These are phyloP conservation scores for Dioszegia aurantiaca DNA, from an alignment of 768 basidiomycete genomes.

Conservation along the genomic window DNA sequence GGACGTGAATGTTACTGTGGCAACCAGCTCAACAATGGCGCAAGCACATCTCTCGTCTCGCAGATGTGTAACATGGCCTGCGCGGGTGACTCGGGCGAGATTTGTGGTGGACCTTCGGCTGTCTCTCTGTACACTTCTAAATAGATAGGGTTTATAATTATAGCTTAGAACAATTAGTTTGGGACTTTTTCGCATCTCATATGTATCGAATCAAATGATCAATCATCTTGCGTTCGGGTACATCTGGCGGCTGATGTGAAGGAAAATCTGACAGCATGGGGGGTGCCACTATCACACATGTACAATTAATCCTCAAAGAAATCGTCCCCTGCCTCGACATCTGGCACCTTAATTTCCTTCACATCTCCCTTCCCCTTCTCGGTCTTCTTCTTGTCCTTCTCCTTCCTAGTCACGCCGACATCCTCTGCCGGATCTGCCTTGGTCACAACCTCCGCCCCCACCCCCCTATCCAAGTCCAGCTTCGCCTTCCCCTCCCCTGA, in stretches of 20 bases:
- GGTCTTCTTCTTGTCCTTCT: constrained; percentile 16
- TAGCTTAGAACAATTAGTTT: not conserved
- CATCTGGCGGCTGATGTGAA: too few relatives aligned
- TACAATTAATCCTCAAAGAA: constrained; percentile 34
- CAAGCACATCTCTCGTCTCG: constrained; percentile 20
- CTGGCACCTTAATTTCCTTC: not conserved
- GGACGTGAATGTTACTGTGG: constrained; percentile 40
- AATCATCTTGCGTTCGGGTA: too few relatives aligned
- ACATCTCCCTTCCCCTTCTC: constrained; percentile 8
- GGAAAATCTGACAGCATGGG: too few relatives aligned
- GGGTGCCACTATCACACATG: too few relatives aligned
- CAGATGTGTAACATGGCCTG: constrained; percentile 43
- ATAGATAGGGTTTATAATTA: not conserved
- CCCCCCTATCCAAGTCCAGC: not conserved
- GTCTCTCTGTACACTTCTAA: constrained; percentile 19
- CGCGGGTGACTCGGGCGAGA: constrained; percentile 32
- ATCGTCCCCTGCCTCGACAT: constrained; percentile 32
- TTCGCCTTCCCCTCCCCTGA: constrained; percentile 10
- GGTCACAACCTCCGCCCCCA: constrained; percentile 9
- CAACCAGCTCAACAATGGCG: constrained; percentile 32
- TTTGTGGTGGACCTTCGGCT: constrained; percentile 40
- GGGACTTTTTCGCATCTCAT: not conserved
- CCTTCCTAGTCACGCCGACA: not conserved
- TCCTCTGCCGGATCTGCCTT: not conserved
- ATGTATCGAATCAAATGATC: too few relatives aligned